Conservation (phyloP, 169 alveolate genomes). For the Babesia sp. region DNA sequence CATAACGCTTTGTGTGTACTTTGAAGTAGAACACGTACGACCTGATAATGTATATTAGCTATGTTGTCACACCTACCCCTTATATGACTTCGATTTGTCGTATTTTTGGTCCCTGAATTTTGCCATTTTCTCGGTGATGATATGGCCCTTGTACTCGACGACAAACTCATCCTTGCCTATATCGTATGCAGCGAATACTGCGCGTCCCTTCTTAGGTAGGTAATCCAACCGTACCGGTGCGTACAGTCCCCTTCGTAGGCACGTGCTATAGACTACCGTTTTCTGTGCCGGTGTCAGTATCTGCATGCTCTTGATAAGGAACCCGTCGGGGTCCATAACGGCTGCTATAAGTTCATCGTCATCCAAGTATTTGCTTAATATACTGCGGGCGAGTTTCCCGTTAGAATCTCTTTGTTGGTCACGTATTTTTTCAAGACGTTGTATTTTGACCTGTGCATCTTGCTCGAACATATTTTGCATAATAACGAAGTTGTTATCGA, state of each 20-base stretch:
- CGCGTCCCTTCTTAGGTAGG: conserved; percentile 77
- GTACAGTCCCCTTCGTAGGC: conserved; percentile 38
- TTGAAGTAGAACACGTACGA: conserved; percentile 86
- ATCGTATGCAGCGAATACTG: conserved; percentile 83
- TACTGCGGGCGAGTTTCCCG: conserved; percentile 15
- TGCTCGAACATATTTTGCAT: conserved; percentile 59
- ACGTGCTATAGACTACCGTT: conserved; percentile 32
- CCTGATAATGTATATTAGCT: conserved; percentile 37
- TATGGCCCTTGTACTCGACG: conserved; percentile 84
- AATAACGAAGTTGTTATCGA: conserved; percentile 59
- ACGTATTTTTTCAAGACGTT: conserved; percentile 20
- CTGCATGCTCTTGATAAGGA: conserved; percentile 38
- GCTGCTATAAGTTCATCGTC: conserved; percentile 31
- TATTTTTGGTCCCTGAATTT: conserved; percentile 74
- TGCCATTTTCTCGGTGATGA: conserved; percentile 81
- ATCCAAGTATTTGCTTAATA: conserved; percentile 40
- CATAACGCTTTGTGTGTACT: conserved; percentile 72
- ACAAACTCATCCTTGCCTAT: conserved; percentile 83
- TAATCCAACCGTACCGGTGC: conserved; percentile 55
- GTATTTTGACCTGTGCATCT: conserved; percentile 61
- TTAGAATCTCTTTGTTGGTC: conserved; percentile 4
- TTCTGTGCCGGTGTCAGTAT: conserved; percentile 43
- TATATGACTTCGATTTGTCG: conserved; percentile 43
- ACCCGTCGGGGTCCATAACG: conserved; percentile 55
- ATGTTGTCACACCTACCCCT: conserved; percentile 18